phyloP scores from a whole-genome alignment of 2,329 filamentous ascomycete genomes.

The Aspergillus candidus region DNA sequence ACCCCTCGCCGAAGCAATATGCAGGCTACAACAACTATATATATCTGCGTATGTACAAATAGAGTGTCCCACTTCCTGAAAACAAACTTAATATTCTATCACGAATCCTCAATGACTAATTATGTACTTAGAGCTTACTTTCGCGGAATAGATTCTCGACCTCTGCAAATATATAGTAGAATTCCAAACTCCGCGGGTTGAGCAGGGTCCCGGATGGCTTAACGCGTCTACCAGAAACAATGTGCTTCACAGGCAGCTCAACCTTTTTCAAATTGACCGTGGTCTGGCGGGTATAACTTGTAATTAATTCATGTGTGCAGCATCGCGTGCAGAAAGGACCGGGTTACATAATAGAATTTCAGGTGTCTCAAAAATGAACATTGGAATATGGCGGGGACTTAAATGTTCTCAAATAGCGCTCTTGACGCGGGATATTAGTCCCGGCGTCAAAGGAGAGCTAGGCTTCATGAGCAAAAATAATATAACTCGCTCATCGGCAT shows the following conservation, averaged over 20 bases:
- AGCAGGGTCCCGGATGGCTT: conserved; percentile 70
- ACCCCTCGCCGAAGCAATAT: no score
- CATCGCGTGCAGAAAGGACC: no score
- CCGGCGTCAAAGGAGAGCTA: no score
- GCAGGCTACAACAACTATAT: no score
- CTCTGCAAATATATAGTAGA: conserved; percentile 71
- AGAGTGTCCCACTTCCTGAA: no score
- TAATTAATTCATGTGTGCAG: no score
- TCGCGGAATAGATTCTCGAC: conserved; percentile 61
- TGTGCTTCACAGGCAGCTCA: conserved; percentile 76
- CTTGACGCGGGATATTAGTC: conserved; percentile 54
- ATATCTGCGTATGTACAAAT: no score
- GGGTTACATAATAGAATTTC: no score
- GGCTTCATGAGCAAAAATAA: conserved; percentile 57
- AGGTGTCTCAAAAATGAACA: conserved; percentile 69
- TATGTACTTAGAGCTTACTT: no score
- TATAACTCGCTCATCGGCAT: conserved; percentile 53
- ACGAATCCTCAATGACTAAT: no score
- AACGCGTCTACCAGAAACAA: conserved; percentile 66
- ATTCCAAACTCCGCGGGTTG: conserved; percentile 69
- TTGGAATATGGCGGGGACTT: conserved; percentile 71
- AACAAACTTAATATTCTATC: no score
- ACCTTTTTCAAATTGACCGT: conserved; percentile 84
- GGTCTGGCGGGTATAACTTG: no score
- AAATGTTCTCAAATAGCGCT: conserved; percentile 58